Evolutionary conservation across 2,329 filamentous ascomycete genomes (phyloP).

Genomic region (Eutypa lata): DNA sequence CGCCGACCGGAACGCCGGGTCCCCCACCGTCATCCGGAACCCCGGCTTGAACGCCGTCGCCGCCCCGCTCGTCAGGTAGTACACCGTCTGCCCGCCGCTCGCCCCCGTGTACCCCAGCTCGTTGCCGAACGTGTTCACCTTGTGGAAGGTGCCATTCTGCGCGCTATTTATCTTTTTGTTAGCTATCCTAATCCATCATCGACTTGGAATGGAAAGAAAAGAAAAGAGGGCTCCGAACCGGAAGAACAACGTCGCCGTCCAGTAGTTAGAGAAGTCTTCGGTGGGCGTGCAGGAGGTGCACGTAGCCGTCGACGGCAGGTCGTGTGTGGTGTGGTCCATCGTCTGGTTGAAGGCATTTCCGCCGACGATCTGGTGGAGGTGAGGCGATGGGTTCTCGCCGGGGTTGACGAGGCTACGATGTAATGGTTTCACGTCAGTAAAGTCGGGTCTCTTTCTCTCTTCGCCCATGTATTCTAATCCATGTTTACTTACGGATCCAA

Average conservation of each 20-base stretch:
- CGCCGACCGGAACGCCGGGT: conserved; percentile 30
- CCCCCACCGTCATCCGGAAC: conserved; percentile 41
- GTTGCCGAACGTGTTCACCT: conserved; percentile 19
- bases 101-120: conserved; percentile 25
- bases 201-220: no score
- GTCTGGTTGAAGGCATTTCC: conserved; percentile 34
- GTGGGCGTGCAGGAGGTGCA: conserved; percentile 17
- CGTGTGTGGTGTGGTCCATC: conserved; percentile 14
- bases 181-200: no score
- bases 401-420: conserved; percentile 14
- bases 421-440: not conserved
- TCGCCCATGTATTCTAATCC: no score
- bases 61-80: conserved; percentile 23
- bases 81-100: conserved; percentile 22
- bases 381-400: conserved; percentile 42
- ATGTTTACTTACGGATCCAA: conserved; percentile 13
- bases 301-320: conserved; percentile 12
- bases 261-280: conserved; percentile 31
- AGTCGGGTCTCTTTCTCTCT: no score
- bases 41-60: conserved; percentile 39
- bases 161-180: conserved; percentile 3
- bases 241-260: conserved; percentile 33
- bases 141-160: conserved; percentile 30
- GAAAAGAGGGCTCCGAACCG: conserved; percentile 4
- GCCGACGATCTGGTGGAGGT: conserved; percentile 54